A percentile compares a stretch with the other conserved stretches of the same genome.
Evolutionary conservation across 495 filamentous ascomycete species (phyloP).

Genomic region (Penicillium paxilli): DNA sequence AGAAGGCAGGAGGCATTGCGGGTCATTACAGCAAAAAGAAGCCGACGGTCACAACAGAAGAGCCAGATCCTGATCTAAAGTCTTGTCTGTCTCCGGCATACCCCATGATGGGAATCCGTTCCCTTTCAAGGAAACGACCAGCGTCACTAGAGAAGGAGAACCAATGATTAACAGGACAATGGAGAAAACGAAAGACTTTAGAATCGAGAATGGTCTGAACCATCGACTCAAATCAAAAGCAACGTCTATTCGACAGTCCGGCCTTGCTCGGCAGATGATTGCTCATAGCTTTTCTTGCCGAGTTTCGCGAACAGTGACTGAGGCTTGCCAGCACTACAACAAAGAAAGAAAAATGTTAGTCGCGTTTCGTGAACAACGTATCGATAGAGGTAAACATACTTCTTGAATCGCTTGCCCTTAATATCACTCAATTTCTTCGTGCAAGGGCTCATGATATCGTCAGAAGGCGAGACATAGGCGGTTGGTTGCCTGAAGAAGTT

Average conservation of each 20-base stretch:
- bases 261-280: slow-evolving; percentile 30
- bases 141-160: neutral
- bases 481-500: slow-evolving; percentile 44
- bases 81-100: no score
- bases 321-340: slow-evolving; percentile 44
- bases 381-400: slow-evolving; percentile 30
- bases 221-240: neutral
- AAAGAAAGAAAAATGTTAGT: slow-evolving; percentile 1
- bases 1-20: slow-evolving; percentile 19
- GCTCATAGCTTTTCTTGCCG: slow-evolving; percentile 52
- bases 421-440: slow-evolving; percentile 85
- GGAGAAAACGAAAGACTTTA: neutral
- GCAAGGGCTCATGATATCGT: slow-evolving; percentile 89
- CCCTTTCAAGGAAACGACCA: neutral
- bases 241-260: slow-evolving; percentile 16
- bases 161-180: neutral
- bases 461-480: slow-evolving; percentile 85
- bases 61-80: neutral
- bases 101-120: neutral
- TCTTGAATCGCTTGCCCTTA: slow-evolving; percentile 76
- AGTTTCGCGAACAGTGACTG: slow-evolving; percentile 51
- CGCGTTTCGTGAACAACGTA: neutral
- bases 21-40: slow-evolving; percentile 27
- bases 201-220: neutral
- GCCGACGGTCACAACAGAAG: slow-evolving; percentile 1